Evolutionary conservation across 768 basidiomycete species (phyloP).

Genomic region (Naematelia encephala): DNA sequence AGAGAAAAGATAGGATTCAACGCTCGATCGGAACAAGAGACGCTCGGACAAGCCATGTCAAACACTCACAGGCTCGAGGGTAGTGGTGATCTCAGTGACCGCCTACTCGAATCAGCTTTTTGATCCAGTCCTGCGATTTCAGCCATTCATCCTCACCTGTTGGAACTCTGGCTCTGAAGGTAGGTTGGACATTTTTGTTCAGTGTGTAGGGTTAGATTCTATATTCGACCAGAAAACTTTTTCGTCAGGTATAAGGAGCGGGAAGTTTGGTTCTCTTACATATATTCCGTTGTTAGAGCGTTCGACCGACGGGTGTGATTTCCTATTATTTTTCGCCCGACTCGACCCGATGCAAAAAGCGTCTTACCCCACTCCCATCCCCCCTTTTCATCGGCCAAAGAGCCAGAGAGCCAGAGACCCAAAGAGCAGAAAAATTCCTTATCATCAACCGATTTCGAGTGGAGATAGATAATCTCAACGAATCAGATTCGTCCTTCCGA

Average conservation of each 20-base stretch:
- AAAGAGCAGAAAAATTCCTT: no score
- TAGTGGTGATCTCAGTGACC: constrained; percentile 62
- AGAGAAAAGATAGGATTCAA: background rate
- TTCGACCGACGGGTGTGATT: background rate
- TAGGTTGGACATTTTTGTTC: constrained; percentile 46
- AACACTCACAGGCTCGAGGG: constrained; percentile 56
- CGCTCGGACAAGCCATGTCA: background rate
- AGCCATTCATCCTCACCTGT: constrained; percentile 52
- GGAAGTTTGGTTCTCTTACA: no score
- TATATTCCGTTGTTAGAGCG: background rate
- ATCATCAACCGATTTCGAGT: background rate
- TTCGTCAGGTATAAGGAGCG: no score
- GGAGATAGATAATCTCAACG: background rate
- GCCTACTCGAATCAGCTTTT: constrained; percentile 59
- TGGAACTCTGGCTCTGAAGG: constrained; percentile 68
- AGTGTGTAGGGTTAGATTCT: no score
- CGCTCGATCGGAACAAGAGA: background rate
- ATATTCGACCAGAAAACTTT: no score
- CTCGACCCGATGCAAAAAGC: background rate
- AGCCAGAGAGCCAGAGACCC: no score
- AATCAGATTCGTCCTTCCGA: background rate
- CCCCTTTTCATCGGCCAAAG: no score
- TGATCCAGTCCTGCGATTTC: background rate
- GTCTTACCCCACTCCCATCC: no score
- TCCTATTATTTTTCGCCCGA: background rate